Percentiles rank a stretch among this genome's conserved stretches.
phyloP scores from a whole-genome alignment of 2,329 filamentous ascomycete species.

The Cladosporium austrohemisphaericum region DNA sequence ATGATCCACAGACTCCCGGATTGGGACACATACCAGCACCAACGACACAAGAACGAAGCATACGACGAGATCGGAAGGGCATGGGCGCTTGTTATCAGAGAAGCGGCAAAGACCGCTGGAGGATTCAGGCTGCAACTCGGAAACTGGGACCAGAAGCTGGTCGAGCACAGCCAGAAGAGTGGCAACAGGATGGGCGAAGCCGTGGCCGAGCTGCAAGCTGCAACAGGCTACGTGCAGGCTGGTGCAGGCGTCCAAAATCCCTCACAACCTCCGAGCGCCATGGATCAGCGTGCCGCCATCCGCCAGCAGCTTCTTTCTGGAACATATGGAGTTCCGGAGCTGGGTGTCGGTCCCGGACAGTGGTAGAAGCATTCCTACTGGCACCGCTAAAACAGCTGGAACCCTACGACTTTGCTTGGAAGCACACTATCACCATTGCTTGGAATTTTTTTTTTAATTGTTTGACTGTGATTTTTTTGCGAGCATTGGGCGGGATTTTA shows the following conservation, averaged over 20 bases:
- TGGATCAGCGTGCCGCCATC: conserved; percentile 44
- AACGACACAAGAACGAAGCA: conserved; percentile 87
- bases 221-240: conserved; percentile 73
- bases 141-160: conserved; percentile 85
- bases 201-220: conserved; percentile 69
- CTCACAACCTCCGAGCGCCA: conserved; percentile 19
- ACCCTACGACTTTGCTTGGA: too few relatives aligned
- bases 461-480: background rate
- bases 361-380: conserved; percentile 6
- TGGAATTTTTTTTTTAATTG: background rate
- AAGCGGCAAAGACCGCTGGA: conserved; percentile 84
- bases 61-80: conserved; percentile 95
- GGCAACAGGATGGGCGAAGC: conserved; percentile 77
- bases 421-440: too few relatives aligned
- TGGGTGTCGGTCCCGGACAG: conserved; percentile 52
- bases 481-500: too few relatives aligned
- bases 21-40: conserved; percentile 85
- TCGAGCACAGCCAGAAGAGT: conserved; percentile 83
- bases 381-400: too few relatives aligned
- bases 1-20: conserved; percentile 85
- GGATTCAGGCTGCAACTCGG: conserved; percentile 86
- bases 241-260: conserved; percentile 29
- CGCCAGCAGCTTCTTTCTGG: conserved; percentile 44
- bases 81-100: conserved; percentile 86
- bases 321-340: conserved; percentile 50